phyloP scores from a whole-genome alignment of 1,139 yeast genomes.

The Lodderomyces parapsilosis region DNA sequence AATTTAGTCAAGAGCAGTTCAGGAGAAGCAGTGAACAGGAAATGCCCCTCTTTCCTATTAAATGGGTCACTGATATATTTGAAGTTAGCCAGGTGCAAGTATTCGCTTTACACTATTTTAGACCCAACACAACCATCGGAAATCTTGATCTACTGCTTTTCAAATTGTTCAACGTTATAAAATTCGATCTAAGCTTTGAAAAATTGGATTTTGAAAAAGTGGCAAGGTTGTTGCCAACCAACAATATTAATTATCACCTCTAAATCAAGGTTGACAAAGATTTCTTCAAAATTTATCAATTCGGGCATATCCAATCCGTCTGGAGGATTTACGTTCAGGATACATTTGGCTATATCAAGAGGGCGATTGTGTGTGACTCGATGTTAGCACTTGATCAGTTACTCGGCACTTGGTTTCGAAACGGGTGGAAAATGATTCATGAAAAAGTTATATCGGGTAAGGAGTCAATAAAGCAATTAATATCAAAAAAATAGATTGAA shows the following conservation, averaged over 20 bases:
- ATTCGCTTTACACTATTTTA: neutral
- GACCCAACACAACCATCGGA: neutral
- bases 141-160: neutral
- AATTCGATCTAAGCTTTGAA: neutral
- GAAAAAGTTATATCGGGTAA: neutral
- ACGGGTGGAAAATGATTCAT: neutral
- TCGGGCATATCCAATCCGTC: neutral
- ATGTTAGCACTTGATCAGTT: neutral
- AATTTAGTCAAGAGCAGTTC: neutral
- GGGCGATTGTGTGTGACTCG: conserved; percentile 1
- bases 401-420: conserved; percentile 1
- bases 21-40: neutral
- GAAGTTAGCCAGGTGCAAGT: neutral
- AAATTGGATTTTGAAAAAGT: neutral
- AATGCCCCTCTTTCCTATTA: neutral
- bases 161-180: neutral
- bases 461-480: neutral
- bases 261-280: neutral
- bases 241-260: neutral
- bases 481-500: neutral
- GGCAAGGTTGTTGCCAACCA: neutral
- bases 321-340: neutral
- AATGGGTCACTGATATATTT: neutral
- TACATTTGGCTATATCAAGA: neutral
- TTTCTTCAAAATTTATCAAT: neutral